Conservation (phyloP, 306 rosid genomes). For the cucumber (Cucumis sativus) region Cucumber_9930_V3 NC_026657.2:40181001-40181500, state of each 20-base stretch:
- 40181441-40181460: too few relatives aligned
- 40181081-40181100: too few relatives aligned
- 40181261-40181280: not conserved
- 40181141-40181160: not conserved
- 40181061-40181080: not conserved
- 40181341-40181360: too few relatives aligned
- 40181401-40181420: too few relatives aligned
- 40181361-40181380: too few relatives aligned
- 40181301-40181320: not conserved
- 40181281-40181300: not conserved
- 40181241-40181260: not conserved
- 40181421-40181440: too few relatives aligned
- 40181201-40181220: not conserved
- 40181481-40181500: too few relatives aligned
- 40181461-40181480: too few relatives aligned
- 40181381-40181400: too few relatives aligned
- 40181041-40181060: not conserved
- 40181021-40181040: not conserved
- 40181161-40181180: not conserved
- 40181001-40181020: not conserved
- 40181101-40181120: not conserved
- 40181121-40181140: not conserved
- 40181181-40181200: not conserved
- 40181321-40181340: too few relatives aligned
- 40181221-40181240: not conserved